Conservation (phyloP, 2,329 filamentous ascomycete species). For the Leptographium flavum region DNA sequence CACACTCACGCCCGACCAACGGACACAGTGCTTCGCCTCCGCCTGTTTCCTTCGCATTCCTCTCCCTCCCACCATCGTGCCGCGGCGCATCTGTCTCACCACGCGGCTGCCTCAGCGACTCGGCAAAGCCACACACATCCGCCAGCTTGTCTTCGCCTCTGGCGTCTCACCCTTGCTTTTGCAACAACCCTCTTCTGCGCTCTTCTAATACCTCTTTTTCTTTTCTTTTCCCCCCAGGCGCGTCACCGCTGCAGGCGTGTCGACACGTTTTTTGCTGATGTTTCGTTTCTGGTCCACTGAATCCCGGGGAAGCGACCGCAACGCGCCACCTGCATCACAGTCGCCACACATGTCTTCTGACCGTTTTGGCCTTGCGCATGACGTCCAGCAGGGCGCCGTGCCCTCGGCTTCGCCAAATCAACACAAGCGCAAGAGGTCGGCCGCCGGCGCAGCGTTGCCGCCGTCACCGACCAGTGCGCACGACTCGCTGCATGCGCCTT, state of each 20-base stretch:
- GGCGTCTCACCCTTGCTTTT: background rate
- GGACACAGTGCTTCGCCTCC: background rate
- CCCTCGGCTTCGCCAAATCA: background rate
- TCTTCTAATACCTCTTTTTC: background rate
- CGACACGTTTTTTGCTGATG: slow-evolving; percentile 30
- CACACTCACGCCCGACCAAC: background rate
- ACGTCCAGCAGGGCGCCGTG: background rate
- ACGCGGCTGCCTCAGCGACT: slow-evolving; percentile 9
- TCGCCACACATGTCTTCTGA: slow-evolving; percentile 17
- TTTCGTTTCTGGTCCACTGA: slow-evolving; percentile 49
- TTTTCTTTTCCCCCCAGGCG: background rate
- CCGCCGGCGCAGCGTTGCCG: slow-evolving; percentile 1
- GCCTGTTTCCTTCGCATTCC: background rate
- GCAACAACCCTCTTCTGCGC: background rate
- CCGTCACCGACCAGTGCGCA: slow-evolving; percentile 4
- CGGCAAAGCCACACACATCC: slow-evolving; percentile 5
- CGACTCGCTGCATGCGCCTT: background rate
- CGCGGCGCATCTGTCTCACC: slow-evolving; percentile 8
- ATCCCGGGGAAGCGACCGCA: slow-evolving; percentile 40
- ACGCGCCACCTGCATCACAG: slow-evolving; percentile 25
- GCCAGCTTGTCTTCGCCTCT: slow-evolving; percentile 2
- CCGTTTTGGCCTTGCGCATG: slow-evolving; percentile 14
- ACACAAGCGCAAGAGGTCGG: slow-evolving; percentile 11
- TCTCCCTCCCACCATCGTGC: slow-evolving; percentile 1
- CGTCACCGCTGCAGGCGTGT: background rate